Base-by-base conservation (phyloP, 805 yeast genomes). In the Saturnispora hagleri region DNA sequence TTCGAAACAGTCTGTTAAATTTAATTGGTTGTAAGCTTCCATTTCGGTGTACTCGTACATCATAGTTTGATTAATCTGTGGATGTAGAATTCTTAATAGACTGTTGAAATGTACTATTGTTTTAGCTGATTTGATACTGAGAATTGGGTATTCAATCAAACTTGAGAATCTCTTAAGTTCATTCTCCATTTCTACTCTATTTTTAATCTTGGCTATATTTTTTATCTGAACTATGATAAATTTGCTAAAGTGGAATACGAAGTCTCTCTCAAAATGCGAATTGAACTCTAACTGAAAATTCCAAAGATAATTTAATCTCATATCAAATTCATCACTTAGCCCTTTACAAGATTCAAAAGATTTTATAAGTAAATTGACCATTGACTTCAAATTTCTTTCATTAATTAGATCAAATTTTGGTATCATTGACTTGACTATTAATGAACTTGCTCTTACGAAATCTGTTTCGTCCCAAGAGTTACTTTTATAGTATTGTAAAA, bases 381-480 rank as follows among this genome's bases (percentile, higher is more conserved):
- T 46, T n/a, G 43, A 36, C 27, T 46, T 46, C 15, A 42, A 40
- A 12, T 41, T 36, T n/a, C 43, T 46, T 26, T 46, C 49, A 46
- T 46, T 46, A 6, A 46, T 26, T 36, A 27, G 10, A 15, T 26
- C 43, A 13, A 46, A 36, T 17, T 24, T 5, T 8, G 43, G 43
- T 6, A 36, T 17, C 35, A 20, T 33, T 35, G 18, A 40, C 18
- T 20, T 20, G 10, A 46, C 40, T 3, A 33, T 18, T 9, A 40
- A 27, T 9, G 42, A 26, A 47, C 42, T 47, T 42, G 43, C 51
- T n/a, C 17, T 15, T 6, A 18, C 17, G 12, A 48, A 41, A 43
- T 48, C 51, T 8, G 35, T 38, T 10, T 38, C 20, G 22, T 42
- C 41, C 51, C 51, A 48, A n/a, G 27, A 26, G 33, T 42, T 42